Conservation (phyloP, 2,329 filamentous ascomycete genomes). For the Penicillium sp. region DNA sequence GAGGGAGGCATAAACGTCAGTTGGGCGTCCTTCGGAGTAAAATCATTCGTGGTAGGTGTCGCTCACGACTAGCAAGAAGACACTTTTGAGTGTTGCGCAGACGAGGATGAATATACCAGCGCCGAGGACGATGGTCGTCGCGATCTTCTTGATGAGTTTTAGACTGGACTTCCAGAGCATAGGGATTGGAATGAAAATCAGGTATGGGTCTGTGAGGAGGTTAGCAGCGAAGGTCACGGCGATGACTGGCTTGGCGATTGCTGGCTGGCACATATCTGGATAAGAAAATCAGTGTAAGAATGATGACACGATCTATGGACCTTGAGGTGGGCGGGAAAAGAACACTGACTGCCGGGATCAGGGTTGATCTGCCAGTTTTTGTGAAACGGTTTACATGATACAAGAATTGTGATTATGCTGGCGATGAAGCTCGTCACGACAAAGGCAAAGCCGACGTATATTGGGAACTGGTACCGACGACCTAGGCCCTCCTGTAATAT, state of each 20-base stretch:
- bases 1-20: no score
- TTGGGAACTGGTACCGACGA: conserved; percentile 33
- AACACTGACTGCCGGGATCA: conserved; percentile 53
- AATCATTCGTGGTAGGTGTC: background rate
- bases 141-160: conserved; percentile 50
- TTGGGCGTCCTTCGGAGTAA: background rate
- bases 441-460: conserved; percentile 52
- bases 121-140: conserved; percentile 53
- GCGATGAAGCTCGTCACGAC: conserved; percentile 49
- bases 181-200: conserved; percentile 59
- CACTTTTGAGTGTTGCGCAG: conserved; percentile 53
- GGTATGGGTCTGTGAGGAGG: conserved; percentile 57
- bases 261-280: conserved; percentile 48
- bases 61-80: conserved; percentile 46
- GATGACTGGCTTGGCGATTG: conserved; percentile 51
- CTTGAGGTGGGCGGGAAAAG: background rate
- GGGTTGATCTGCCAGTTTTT: conserved; percentile 61
- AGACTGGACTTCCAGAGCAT: conserved; percentile 55
- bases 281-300: background rate
- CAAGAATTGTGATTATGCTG: conserved; percentile 50
- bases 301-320: background rate
- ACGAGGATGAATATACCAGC: conserved; percentile 55
- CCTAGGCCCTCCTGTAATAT: conserved; percentile 25
- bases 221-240: conserved; percentile 53
- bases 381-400: conserved; percentile 53